Conservation (phyloP, 345 rosid genomes). For the Lumnitzera racemosa region DNA sequence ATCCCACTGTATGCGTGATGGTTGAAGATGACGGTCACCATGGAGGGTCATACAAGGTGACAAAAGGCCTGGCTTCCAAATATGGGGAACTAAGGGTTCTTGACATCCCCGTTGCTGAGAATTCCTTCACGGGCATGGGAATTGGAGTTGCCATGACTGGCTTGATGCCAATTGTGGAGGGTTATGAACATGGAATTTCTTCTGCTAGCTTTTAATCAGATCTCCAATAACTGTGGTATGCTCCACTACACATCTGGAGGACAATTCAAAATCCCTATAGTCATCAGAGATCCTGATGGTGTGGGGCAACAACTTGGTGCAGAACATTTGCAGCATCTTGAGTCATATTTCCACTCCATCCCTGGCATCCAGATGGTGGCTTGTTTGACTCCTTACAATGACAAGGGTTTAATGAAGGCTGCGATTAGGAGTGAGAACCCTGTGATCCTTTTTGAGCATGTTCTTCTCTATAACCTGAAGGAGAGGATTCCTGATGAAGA, state of each 20-base stretch:
- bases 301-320: constrained; percentile 97
- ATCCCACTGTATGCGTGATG: constrained; percentile 72
- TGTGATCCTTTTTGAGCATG: constrained; percentile 90
- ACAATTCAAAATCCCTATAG: constrained; percentile 80
- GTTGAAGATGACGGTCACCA: constrained; percentile 98
- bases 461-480: constrained; percentile 93
- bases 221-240: constrained; percentile 98
- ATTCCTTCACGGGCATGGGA: constrained; percentile 95
- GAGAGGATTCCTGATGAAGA: constrained; percentile 93
- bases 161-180: constrained; percentile 77
- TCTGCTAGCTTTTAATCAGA: constrained; percentile 94
- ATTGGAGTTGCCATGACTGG: constrained; percentile 96
- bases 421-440: constrained; percentile 98
- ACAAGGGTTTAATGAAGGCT: constrained; percentile 98
- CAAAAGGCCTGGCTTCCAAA: constrained; percentile 64
- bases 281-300: constrained; percentile 97
- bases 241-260: constrained; percentile 98
- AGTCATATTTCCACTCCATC: constrained; percentile 95
- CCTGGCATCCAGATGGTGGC: constrained; percentile 99
- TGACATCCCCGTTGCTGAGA: constrained; percentile 92
- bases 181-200: constrained; percentile 98
- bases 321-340: constrained; percentile 93
- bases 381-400: constrained; percentile 96
- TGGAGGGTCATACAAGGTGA: constrained; percentile 94
- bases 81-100: constrained; percentile 93